Evolutionary conservation across 306 rosid species (phyloP), one percentile per base, ranked within the genome.

Genomic region (Lotus japonicus): DNA sequence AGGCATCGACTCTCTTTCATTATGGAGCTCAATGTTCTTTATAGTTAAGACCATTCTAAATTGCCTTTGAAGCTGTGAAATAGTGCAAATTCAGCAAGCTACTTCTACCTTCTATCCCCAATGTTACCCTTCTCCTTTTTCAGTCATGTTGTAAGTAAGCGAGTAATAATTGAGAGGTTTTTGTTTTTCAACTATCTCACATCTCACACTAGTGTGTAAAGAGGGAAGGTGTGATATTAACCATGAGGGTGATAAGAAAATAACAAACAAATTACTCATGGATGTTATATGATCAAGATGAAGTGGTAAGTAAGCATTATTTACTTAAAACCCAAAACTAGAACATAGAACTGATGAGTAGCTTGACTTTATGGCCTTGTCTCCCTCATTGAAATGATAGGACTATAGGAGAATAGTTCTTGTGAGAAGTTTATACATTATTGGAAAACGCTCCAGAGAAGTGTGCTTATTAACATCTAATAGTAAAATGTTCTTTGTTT

Each of bases 381-480:
- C 58, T 58, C 43, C 50, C 59, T 58, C 59, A 18, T 58, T 58
- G 51, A 18, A 46, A 58, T 13, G 16, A 33, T 70, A 45, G 38
- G 15, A 13, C 35, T n/a, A n/a, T n/a, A n/a, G n/a, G n/a, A n/a
- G n/a, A n/a, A n/a, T n/a, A n/a, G n/a, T n/a, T n/a, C n/a, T n/a
- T n/a, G n/a, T n/a, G n/a, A n/a, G n/a, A 45, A 31, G 21, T 58
- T 58, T 12, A 57, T 70, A 68, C 43, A 54, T 53, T 7, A 26
- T 43, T 17, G 17, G 43, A 54, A 48, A 36, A 26, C 13, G n/a
- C 44, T 9, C 44, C 12, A 39, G 0, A 31, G 43, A 45, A 54
- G 23, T 54, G 21, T 68, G 60, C 41, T 33, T 57, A 58, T 57
- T 70, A 38, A 70, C 63, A 58, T 68, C 58, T 69, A 28, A 26